A percentile compares a stretch with the other conserved stretches of the same genome.
phyloP scores from a whole-genome alignment of 257 asterid genomes.

The Coffea eugenioides region DNA sequence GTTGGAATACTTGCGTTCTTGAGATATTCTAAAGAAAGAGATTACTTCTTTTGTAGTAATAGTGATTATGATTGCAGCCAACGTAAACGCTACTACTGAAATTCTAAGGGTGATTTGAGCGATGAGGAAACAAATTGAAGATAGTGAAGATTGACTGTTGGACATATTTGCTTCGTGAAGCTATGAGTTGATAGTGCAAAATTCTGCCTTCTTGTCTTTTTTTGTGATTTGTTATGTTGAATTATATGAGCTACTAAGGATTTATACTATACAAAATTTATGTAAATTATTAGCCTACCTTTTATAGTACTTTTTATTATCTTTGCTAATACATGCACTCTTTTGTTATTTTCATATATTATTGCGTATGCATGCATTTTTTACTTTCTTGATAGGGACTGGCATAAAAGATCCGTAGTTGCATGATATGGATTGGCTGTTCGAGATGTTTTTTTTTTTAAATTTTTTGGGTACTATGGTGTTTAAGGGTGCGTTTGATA shows the following conservation, averaged over 20 bases:
- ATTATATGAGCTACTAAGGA: not conserved
- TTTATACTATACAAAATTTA: not conserved
- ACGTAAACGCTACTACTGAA: constrained; percentile 4
- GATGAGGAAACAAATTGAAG: not conserved
- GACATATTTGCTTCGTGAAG: not conserved
- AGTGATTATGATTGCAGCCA: constrained; percentile 6
- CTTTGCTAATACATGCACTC: too few relatives aligned
- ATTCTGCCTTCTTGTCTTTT: too few relatives aligned
- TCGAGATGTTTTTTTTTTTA: too few relatives aligned
- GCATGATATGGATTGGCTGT: too few relatives aligned
- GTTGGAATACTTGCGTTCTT: not conserved
- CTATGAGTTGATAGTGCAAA: not conserved
- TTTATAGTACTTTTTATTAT: not conserved
- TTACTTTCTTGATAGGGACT: too few relatives aligned
- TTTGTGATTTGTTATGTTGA: not conserved
- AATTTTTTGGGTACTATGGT: too few relatives aligned
- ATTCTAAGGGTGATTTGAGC: constrained; percentile 13
- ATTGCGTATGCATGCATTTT: too few relatives aligned
- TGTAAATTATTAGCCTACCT: not conserved
- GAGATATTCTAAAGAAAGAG: not conserved
- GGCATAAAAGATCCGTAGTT: too few relatives aligned
- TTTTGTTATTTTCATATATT: too few relatives aligned
- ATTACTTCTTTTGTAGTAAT: constrained; percentile 1
- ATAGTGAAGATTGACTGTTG: not conserved
- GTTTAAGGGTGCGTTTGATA: too few relatives aligned